Percentiles rank a stretch among this genome's conserved stretches.
These are phyloP conservation scores for Naumovozyma baii DNA, from an alignment of 805 yeast genomes.

Conservation along the genomic window DNA sequence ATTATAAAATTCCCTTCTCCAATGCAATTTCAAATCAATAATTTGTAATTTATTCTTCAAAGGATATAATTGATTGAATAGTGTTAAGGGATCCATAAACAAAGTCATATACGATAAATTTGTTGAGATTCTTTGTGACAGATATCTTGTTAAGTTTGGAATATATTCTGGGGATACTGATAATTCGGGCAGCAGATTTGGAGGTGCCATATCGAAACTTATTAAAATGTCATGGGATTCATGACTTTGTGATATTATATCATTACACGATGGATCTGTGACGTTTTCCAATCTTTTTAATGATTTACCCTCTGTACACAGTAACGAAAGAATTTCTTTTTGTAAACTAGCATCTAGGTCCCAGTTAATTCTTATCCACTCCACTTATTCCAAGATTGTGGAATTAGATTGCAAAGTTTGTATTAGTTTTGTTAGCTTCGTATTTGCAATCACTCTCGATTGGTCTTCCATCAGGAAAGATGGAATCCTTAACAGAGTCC, in stretches of 20 bases:
- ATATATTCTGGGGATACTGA: conserved; percentile 24
- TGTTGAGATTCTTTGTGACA: conserved; percentile 24
- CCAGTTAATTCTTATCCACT: conserved; percentile 37
- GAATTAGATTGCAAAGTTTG: conserved; percentile 19
- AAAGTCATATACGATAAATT: conserved; percentile 28
- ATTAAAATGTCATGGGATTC: conserved; percentile 19
- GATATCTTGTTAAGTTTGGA: conserved; percentile 23
- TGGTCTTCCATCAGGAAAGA: conserved; percentile 19
- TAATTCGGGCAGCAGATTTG: conserved; percentile 28
- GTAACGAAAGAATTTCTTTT: conserved; percentile 19
- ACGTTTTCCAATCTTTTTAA: conserved; percentile 33
- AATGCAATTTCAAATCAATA: conserved; percentile 33
- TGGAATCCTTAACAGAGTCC: conserved; percentile 31
- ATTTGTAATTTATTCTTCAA: conserved; percentile 27
- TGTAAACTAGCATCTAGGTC: conserved; percentile 31
- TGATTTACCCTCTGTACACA: conserved; percentile 25
- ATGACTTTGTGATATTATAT: conserved; percentile 26
- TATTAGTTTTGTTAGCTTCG: conserved; percentile 22
- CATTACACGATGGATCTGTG: conserved; percentile 32
- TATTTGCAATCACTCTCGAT: conserved; percentile 27
- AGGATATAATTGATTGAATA: conserved; percentile 31
- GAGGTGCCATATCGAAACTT: conserved; percentile 33
- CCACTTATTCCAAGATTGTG: conserved; percentile 21
- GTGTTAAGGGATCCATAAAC: conserved; percentile 32
- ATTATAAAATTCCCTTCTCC: conserved; percentile 33